A percentile compares a stretch with the other conserved stretches of the same genome.
phyloP scores from a whole-genome alignment of 371 early-diverging fungal species.

The Spiromyces aspiralis region DNA sequence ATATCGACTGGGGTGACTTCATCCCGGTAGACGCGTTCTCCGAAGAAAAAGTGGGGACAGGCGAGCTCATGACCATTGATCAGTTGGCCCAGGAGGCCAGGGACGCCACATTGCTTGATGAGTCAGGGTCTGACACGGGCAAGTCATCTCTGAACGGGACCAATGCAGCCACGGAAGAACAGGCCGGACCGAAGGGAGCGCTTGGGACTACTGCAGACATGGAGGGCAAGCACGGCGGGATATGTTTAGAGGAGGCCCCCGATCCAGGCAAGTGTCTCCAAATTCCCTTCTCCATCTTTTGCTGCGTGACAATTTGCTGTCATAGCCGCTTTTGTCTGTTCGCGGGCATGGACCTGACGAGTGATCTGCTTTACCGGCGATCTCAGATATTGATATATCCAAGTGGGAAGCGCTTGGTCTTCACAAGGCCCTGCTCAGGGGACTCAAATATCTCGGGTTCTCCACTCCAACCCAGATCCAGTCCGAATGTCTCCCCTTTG shows the following conservation, averaged over 20 bases:
- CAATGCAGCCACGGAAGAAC: background rate
- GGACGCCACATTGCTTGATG: background rate
- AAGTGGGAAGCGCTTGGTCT: constrained; percentile 38
- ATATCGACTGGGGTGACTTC: constrained; percentile 22
- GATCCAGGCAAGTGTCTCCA: constrained; percentile 5
- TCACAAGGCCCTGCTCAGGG: constrained; percentile 37
- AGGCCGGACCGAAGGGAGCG: background rate
- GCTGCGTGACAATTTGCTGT: background rate
- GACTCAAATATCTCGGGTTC: constrained; percentile 53
- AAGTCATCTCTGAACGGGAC: constrained; percentile 7
- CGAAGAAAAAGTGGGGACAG: constrained; percentile 21
- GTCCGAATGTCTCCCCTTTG: constrained; percentile 55
- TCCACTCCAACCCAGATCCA: constrained; percentile 90
- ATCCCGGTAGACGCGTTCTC: constrained; percentile 20
- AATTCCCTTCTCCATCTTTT: background rate
- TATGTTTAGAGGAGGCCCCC: background rate
- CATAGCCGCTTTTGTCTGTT: background rate
- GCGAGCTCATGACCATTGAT: constrained; percentile 22
- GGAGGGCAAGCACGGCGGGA: background rate
- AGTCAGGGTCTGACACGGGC: background rate
- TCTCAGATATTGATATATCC: constrained; percentile 19
- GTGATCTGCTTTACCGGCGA: no score
- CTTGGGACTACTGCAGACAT: background rate
- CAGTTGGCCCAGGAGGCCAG: constrained; percentile 17
- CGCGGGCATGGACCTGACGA: background rate